Conservation (phyloP, 2,329 filamentous ascomycete species). For the Penicillium carneum region DNA sequence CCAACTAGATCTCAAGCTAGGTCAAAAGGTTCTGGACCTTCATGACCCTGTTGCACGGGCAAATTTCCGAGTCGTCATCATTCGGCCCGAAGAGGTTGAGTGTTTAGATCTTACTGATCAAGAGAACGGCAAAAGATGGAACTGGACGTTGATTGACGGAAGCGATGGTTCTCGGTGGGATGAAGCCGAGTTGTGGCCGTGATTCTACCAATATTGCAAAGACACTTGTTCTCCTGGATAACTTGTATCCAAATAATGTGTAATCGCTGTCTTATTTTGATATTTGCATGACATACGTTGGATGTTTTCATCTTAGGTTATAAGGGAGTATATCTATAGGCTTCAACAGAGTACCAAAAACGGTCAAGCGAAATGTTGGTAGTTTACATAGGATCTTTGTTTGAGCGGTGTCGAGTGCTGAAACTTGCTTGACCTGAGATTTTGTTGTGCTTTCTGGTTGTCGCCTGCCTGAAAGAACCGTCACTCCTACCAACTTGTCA, state of each 20-base stretch:
- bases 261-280: not conserved
- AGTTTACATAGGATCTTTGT: not conserved
- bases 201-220: conserved; percentile 22
- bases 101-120: conserved; percentile 74
- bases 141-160: conserved; percentile 66
- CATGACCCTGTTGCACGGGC: conserved; percentile 72
- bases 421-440: not conserved
- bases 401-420: too few species aligned
- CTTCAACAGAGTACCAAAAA: too few species aligned
- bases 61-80: conserved; percentile 87
- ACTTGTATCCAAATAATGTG: not conserved
- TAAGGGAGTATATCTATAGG: not conserved
- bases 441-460: not conserved
- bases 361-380: not conserved
- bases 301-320: not conserved
- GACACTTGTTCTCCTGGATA: not conserved
- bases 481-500: not conserved
- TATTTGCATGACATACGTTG: not conserved
- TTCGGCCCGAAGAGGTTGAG: conserved; percentile 81
- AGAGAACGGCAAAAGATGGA: conserved; percentile 67
- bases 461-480: not conserved
- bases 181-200: conserved; percentile 72
- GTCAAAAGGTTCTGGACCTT: conserved; percentile 73
- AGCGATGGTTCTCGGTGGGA: conserved; percentile 65
- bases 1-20: conserved; percentile 57